Evolutionary conservation across 441 rosid species (phyloP).

Genomic region (Pelargonium australe): DNA sequence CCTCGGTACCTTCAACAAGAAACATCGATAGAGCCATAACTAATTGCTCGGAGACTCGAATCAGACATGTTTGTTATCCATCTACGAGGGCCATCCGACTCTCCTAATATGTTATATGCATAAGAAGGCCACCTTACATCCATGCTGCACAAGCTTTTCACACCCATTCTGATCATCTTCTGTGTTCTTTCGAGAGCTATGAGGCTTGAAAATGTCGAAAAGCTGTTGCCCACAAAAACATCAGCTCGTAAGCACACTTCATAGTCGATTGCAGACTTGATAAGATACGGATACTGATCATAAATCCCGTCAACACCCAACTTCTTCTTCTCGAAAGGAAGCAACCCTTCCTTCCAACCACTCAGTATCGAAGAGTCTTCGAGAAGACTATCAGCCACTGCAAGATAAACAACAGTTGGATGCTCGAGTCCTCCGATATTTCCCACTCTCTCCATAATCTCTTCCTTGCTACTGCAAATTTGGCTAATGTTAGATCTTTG

Average conservation of each 20-base stretch:
- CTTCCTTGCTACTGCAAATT: slow-evolving; percentile 85
- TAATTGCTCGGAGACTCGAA: slow-evolving; percentile 65
- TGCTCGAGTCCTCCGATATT: slow-evolving; percentile 40
- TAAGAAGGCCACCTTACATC: slow-evolving; percentile 72
- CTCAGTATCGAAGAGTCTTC: slow-evolving; percentile 57
- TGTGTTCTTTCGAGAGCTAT: slow-evolving; percentile 84
- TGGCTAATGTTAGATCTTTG: slow-evolving; percentile 48
- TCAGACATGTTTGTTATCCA: slow-evolving; percentile 90
- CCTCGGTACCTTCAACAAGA: slow-evolving; percentile 42
- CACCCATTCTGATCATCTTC: slow-evolving; percentile 54
- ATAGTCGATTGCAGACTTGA: slow-evolving; percentile 85
- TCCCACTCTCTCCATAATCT: slow-evolving; percentile 70
- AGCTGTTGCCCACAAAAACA: slow-evolving; percentile 82
- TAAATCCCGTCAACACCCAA: slow-evolving; percentile 61
- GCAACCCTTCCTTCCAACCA: slow-evolving; percentile 71
- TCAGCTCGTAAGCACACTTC: slow-evolving; percentile 87
- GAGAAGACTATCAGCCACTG: slow-evolving; percentile 78
- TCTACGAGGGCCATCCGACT: slow-evolving; percentile 52
- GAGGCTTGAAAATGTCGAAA: slow-evolving; percentile 92
- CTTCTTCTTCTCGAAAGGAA: slow-evolving; percentile 77
- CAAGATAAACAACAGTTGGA: slow-evolving; percentile 66
- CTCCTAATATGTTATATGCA: slow-evolving; percentile 71
- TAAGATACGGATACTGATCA: slow-evolving; percentile 65
- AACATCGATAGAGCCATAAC: slow-evolving; percentile 65
- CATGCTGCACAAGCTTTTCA: slow-evolving; percentile 38